phyloP scores from a whole-genome alignment of 176 grass and related monocot species.

The Musa acuminata region DNA sequence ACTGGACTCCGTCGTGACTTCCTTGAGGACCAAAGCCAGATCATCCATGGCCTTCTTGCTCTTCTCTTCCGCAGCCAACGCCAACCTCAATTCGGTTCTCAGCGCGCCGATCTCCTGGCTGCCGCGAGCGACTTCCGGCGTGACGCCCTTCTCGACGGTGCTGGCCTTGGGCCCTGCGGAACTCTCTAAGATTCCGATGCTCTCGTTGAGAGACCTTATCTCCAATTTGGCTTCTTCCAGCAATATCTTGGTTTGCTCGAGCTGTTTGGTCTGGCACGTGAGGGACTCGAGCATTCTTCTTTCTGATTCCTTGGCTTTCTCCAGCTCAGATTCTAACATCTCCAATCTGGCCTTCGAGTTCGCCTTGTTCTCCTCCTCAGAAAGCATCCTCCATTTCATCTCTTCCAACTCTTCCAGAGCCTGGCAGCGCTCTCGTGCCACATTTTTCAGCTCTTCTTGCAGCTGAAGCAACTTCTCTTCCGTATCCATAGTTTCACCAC shows the following conservation, averaged over 20 bases:
- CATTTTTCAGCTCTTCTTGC: constrained; percentile 53
- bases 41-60: constrained; percentile 79
- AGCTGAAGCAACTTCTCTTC: constrained; percentile 43
- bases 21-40: constrained; percentile 63
- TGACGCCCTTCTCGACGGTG: constrained; percentile 13
- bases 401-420: constrained; percentile 51
- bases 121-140: background rate
- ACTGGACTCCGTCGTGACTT: constrained; percentile 57
- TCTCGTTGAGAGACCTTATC: constrained; percentile 23
- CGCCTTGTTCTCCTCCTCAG: constrained; percentile 19
- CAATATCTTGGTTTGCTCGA: constrained; percentile 79
- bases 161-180: background rate
- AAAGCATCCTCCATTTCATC: constrained; percentile 42
- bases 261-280: constrained; percentile 64
- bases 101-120: constrained; percentile 2
- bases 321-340: constrained; percentile 40
- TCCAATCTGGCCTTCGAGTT: constrained; percentile 30
- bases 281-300: constrained; percentile 74
- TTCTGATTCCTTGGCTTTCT: constrained; percentile 50
- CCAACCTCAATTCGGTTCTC: constrained; percentile 31
- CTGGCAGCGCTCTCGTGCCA: constrained; percentile 39
- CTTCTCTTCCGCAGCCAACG: constrained; percentile 62
- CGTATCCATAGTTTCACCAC: background rate
- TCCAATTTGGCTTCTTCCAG: constrained; percentile 67
- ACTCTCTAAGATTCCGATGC: constrained; percentile 18